phyloP scores from a whole-genome alignment of 1,139 yeast species.

The Neolecta irregularis region DNA sequence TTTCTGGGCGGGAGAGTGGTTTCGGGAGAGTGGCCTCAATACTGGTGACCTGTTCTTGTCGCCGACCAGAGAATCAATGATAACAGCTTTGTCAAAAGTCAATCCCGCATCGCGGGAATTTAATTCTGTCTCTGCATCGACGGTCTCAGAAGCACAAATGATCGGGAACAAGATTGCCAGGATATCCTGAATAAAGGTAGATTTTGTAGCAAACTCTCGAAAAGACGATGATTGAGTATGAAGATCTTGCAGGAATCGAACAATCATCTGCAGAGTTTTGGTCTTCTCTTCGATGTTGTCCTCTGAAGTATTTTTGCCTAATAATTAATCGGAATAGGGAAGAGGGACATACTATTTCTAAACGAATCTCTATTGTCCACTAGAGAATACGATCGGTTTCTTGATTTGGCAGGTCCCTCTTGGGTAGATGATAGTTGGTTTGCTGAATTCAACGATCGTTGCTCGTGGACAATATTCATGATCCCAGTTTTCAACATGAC shows the following conservation, averaged over 20 bases:
- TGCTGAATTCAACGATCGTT: too few relatives aligned
- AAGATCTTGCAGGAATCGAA: constrained; percentile 15
- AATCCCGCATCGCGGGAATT: background rate
- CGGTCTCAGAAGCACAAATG: background rate
- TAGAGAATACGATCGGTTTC: too few relatives aligned
- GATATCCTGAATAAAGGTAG: constrained; percentile 14
- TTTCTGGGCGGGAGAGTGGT: too few relatives aligned
- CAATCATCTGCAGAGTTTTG: constrained; percentile 10
- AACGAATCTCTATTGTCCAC: too few relatives aligned
- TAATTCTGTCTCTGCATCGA: background rate
- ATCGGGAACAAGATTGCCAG: constrained; percentile 7
- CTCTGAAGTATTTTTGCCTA: background rate
- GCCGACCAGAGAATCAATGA: constrained; percentile 5
- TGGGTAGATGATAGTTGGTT: too few relatives aligned
- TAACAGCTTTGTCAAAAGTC: constrained; percentile 4
- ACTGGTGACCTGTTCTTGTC: background rate
- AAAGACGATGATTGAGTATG: constrained; percentile 15
- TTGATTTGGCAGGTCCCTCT: too few relatives aligned
- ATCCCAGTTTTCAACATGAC: constrained; percentile 17
- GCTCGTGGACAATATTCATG: constrained; percentile 9
- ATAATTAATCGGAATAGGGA: too few relatives aligned
- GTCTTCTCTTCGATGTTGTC: background rate
- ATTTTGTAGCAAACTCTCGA: constrained; percentile 14
- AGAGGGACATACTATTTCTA: too few relatives aligned
- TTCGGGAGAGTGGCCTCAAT: too few relatives aligned